Conservation (phyloP, 1,139 yeast species). For the Hyphopichia khmerensis region DNA sequence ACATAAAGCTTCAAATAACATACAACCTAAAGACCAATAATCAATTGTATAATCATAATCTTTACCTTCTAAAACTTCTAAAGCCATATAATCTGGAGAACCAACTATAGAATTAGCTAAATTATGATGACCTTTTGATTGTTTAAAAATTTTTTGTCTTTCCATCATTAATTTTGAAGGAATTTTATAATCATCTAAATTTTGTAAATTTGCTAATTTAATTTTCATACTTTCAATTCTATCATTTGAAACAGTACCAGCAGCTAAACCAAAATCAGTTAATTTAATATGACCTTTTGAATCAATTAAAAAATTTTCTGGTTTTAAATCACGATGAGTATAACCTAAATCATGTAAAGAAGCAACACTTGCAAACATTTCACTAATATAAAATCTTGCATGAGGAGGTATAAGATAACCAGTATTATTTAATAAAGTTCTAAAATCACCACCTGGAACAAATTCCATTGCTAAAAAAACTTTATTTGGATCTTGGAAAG, state of each 20-base stretch:
- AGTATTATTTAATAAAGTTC: conserved; percentile 90
- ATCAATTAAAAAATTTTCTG: conserved; percentile 94
- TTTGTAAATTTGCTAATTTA: conserved; percentile 77
- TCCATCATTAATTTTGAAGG: conserved; percentile 79
- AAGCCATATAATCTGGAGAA: conserved; percentile 98
- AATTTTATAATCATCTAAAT: conserved; percentile 64
- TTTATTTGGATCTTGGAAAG: conserved; percentile 90
- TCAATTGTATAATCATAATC: conserved; percentile 95
- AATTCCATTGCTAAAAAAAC: conserved; percentile 97
- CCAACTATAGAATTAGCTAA: conserved; percentile 97
- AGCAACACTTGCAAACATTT: conserved; percentile 94
- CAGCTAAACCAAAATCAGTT: conserved; percentile 97
- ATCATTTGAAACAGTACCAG: conserved; percentile 92
- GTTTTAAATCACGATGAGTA: conserved; percentile 95
- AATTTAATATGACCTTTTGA: conserved; percentile 93
- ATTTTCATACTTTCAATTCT: conserved; percentile 91
- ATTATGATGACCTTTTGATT: conserved; percentile 61
- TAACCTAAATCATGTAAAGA: conserved; percentile 93
- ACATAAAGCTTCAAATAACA: conserved; percentile 84
- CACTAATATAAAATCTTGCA: conserved; percentile 91
- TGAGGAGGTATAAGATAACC: conserved; percentile 92
- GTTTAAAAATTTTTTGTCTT: conserved; percentile 81
- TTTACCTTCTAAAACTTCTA: conserved; percentile 93
- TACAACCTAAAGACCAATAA: conserved; percentile 98
- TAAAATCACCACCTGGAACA: conserved; percentile 98